Evolutionary conservation across 2,329 filamentous ascomycete genomes (phyloP), one percentile per base, ranked within the genome.

Genomic region (Colletotrichum spinosum): DNA sequence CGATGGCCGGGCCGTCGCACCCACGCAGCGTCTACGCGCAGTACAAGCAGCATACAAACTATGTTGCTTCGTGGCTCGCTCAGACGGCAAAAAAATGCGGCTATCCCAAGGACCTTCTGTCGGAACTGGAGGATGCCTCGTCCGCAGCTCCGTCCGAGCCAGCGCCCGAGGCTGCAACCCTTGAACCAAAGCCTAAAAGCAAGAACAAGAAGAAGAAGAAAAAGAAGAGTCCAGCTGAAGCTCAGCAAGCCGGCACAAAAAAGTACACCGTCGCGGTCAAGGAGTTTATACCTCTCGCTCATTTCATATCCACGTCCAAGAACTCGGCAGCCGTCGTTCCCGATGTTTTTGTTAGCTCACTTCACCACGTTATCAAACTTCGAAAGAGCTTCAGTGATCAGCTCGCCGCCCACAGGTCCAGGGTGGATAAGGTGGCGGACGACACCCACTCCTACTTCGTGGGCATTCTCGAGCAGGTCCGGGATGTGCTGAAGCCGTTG

Each of bases 11-110:
- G 3, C 25, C 25, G 25, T 25, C 25, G 4, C 25, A 25, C 25
- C 25, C 25, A 25, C 25, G 25, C 25, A 73, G 76, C 55, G 70
- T 71, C 1, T 81, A 81, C 65, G 72, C 71, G 17, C 73, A 75
- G 57, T 81, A 81, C 69, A 81, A 80, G 61, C 60, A 74, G n/a
- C 78, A 81, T 59, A 79, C 76, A 0, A 70, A 80, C 42, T 71
- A 73, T 1, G 72, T 82, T 6, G 78, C 77, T 2, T 69, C 72
- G 37, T 82, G 80, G 80, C 78, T 82, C 6, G 79, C 77, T 2
- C 76, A 73, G 2, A 81, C 78, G 1, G 80, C 79, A 44, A 77
- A 73, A 60, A 62, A 69, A 4, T 70, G 70, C 49, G 78, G 79
- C 7, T 80, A 72, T 55, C 50, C 73, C 8, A 12, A 69, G 4